Percentiles rank a stretch among this genome's conserved stretches.
Conservation (phyloP, 805 yeast genomes). For the Yamadazyma scolyti region DNA sequence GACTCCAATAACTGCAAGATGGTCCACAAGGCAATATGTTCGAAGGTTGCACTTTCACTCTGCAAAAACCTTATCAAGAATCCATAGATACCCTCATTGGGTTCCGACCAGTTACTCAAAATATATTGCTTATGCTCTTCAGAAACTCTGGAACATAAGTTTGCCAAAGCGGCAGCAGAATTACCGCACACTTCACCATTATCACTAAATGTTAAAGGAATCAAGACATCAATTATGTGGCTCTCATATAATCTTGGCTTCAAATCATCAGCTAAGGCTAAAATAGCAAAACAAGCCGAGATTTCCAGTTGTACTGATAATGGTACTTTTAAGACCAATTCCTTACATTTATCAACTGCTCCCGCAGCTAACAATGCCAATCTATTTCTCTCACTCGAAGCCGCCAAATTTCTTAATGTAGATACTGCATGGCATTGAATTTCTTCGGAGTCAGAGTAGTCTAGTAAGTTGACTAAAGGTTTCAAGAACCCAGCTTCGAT, state of each 20-base stretch:
- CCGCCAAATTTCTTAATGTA: conserved; percentile 92
- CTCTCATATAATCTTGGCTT: conserved; percentile 79
- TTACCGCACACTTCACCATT: conserved; percentile 97
- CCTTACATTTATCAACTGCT: conserved; percentile 90
- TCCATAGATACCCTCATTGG: conserved; percentile 81
- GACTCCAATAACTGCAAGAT: conserved; percentile 89
- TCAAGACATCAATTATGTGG: conserved; percentile 80
- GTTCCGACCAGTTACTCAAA: conserved; percentile 71
- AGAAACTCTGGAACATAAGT: conserved; percentile 81
- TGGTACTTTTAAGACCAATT: conserved; percentile 80
- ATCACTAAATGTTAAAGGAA: conserved; percentile 83
- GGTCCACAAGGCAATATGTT: conserved; percentile 97
- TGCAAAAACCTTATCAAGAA: conserved; percentile 78
- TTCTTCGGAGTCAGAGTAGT: conserved; percentile 86
- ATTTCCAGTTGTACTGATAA: conserved; percentile 93
- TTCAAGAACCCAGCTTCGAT: conserved; percentile 95
- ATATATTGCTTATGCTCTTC: conserved; percentile 73
- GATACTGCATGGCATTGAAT: conserved; percentile 98
- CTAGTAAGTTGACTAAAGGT: conserved; percentile 83
- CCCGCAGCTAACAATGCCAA: conserved; percentile 90
- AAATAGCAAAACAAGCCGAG: conserved; percentile 93
- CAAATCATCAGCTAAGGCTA: conserved; percentile 93
- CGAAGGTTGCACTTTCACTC: conserved; percentile 88
- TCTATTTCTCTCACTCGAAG: conserved; percentile 90
- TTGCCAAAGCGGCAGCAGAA: conserved; percentile 97